Conservation (phyloP, 2,329 filamentous ascomycete genomes). For the Cercospora berteroae region DNA sequence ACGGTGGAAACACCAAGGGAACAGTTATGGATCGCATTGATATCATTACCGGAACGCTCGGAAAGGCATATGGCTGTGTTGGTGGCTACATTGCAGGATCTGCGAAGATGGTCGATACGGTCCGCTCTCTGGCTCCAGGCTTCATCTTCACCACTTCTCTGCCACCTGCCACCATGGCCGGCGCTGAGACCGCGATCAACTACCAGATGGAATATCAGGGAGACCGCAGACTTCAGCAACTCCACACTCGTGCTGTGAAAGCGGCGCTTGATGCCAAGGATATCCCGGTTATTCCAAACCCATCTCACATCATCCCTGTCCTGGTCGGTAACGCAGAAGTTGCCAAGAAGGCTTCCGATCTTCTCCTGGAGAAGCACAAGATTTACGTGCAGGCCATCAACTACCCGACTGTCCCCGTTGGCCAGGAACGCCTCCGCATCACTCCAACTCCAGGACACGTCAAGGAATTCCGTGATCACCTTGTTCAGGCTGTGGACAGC, state of each 20-base stretch:
- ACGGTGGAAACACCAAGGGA: conserved; percentile 71
- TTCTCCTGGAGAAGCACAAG: conserved; percentile 82
- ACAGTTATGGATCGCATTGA: conserved; percentile 95
- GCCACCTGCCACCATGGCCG: conserved; percentile 94
- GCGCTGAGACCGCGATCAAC: conserved; percentile 85
- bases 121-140: conserved; percentile 89
- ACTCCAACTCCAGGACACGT: conserved; percentile 93
- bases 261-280: conserved; percentile 72
- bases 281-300: conserved; percentile 97
- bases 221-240: conserved; percentile 87
- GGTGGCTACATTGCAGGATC: conserved; percentile 96
- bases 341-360: conserved; percentile 87
- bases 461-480: conserved; percentile 78
- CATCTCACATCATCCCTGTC: conserved; percentile 91
- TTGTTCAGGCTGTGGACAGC: conserved; percentile 77
- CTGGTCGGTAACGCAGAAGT: conserved; percentile 91
- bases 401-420: conserved; percentile 95
- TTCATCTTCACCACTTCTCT: conserved; percentile 99
- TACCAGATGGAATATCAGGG: conserved; percentile 85
- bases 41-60: conserved; percentile 95
- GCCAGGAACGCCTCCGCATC: conserved; percentile 94
- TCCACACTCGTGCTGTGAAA: conserved; percentile 95
- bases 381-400: conserved; percentile 99
- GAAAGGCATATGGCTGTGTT: conserved; percentile 96
- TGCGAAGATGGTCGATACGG: conserved; percentile 79